These are phyloP conservation scores for Protea cynaroides DNA, from an alignment of 164 flowering plant genomes.

Conservation along the genomic window DNA sequence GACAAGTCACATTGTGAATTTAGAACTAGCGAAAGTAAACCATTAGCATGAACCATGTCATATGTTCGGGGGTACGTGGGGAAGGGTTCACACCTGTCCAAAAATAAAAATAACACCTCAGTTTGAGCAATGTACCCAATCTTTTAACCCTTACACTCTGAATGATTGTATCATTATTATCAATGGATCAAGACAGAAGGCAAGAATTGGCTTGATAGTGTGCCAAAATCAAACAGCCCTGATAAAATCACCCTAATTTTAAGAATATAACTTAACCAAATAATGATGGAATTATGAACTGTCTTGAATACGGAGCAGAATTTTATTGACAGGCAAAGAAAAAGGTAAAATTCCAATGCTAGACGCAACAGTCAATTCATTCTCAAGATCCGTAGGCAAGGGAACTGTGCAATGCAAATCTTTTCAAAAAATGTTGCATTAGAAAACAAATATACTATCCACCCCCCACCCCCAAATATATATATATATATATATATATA, in stretches of 20 bases:
- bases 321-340: not conserved
- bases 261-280: not conserved
- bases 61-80: constrained; percentile 96
- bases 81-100: constrained; percentile 88
- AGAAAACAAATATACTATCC: too few species aligned
- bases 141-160: not conserved
- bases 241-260: not conserved
- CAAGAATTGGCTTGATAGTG: too few species aligned
- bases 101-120: constrained; percentile 6
- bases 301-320: too few species aligned
- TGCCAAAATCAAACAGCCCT: too few species aligned
- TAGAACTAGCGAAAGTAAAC: constrained; percentile 60
- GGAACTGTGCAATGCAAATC: too few species aligned
- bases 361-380: too few species aligned
- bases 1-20: constrained; percentile 50
- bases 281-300: not conserved
- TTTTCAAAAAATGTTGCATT: too few species aligned
- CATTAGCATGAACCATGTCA: constrained; percentile 93
- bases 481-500: too few species aligned
- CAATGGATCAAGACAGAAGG: not conserved
- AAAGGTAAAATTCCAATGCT: too few species aligned
- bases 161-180: not conserved
- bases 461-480: too few species aligned
- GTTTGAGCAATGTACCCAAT: not conserved
- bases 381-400: too few species aligned